These are phyloP conservation scores for Hanseniaspora meyeri DNA, from an alignment of 805 yeast species.

Conservation along the genomic window DNA sequence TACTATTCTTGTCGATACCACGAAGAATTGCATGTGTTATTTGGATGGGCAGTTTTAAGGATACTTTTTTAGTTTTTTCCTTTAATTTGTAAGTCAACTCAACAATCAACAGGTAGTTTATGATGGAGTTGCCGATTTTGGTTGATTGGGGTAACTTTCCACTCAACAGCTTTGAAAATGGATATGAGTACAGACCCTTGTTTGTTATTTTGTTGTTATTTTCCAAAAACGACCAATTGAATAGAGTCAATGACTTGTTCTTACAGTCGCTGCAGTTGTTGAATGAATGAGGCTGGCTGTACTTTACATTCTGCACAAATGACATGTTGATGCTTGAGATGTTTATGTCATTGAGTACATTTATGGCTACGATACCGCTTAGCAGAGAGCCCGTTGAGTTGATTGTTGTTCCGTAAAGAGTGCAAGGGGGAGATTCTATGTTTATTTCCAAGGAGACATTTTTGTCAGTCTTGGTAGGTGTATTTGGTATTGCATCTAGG, in stretches of 20 bases:
- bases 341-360: conserved; percentile 28
- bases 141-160: conserved; percentile 78
- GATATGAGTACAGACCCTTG: conserved; percentile 67
- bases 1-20: conserved; percentile 74
- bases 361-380: conserved; percentile 62
- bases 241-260: conserved; percentile 46
- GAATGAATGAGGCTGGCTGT: conserved; percentile 52
- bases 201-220: conserved; percentile 25
- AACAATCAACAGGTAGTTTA: conserved; percentile 71
- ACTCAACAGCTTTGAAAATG: conserved; percentile 79
- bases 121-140: conserved; percentile 35
- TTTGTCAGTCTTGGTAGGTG: background rate
- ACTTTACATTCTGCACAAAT: conserved; percentile 58
- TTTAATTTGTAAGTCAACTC: conserved; percentile 28
- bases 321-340: conserved; percentile 40
- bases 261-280: conserved; percentile 46
- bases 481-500: background rate
- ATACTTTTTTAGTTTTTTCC: conserved; percentile 26
- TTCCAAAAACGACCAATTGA: conserved; percentile 76
- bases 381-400: conserved; percentile 79
- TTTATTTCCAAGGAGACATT: conserved; percentile 39
- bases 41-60: conserved; percentile 49
- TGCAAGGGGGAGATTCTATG: conserved; percentile 84
- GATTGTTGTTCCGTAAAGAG: conserved; percentile 63
- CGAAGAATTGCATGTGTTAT: conserved; percentile 65